phyloP scores from a whole-genome alignment of 2,329 filamentous ascomycete species.

The Fusarium tjaetaba region DNA sequence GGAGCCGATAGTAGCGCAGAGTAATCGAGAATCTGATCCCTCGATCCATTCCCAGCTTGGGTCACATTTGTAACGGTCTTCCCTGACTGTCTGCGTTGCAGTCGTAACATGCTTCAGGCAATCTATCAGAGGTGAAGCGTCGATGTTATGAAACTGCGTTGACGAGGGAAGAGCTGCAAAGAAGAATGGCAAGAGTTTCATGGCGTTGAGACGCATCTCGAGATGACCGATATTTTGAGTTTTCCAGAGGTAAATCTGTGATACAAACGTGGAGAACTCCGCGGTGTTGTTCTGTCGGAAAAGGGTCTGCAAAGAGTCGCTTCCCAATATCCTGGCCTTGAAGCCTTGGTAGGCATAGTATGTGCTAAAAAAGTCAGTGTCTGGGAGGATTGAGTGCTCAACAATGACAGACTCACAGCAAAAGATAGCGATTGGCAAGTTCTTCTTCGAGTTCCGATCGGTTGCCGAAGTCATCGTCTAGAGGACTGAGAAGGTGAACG shows the following conservation, averaged over 20 bases:
- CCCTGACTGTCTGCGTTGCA: neutral
- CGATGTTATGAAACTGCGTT: constrained; percentile 13
- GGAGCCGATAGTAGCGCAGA: constrained; percentile 18
- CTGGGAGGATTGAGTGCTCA: too few relatives aligned
- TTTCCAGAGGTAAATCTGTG: constrained; percentile 31
- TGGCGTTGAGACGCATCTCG: constrained; percentile 20
- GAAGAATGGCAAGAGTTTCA: constrained; percentile 34
- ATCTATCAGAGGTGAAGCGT: constrained; percentile 16
- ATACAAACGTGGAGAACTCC: constrained; percentile 24
- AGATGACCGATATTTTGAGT: constrained; percentile 31
- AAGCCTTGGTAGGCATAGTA: constrained; percentile 34
- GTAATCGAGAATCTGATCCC: constrained; percentile 34
- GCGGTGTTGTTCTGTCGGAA: constrained; percentile 9
- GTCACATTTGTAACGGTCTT: constrained; percentile 10
- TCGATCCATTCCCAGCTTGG: constrained; percentile 37
- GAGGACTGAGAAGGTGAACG: constrained; percentile 27
- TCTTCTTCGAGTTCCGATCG: constrained; percentile 21
- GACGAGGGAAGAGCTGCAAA: constrained; percentile 8
- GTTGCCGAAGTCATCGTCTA: neutral
- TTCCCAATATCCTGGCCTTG: constrained; percentile 32
- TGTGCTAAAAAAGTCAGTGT: neutral
- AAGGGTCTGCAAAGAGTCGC: constrained; percentile 8
- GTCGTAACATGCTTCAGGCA: constrained; percentile 25
- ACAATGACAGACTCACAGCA: constrained; percentile 14
- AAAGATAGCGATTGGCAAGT: constrained; percentile 34